Evolutionary conservation across 1,284 basidiomycete species (phyloP).

Genomic region (Lentinus polychrous): DNA sequence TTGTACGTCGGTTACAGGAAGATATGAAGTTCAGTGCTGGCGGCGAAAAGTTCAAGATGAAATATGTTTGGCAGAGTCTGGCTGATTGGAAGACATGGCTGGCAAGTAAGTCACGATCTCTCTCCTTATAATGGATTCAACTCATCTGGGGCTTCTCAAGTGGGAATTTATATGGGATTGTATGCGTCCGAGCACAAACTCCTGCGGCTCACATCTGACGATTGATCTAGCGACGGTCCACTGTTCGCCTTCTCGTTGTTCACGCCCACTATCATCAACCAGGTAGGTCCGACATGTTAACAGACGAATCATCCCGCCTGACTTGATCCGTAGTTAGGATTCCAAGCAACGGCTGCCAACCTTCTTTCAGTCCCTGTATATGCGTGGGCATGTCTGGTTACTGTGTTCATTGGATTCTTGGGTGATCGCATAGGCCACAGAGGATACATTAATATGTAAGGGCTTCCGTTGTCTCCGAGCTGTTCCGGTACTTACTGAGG

Average conservation of each 20-base stretch:
- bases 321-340: constrained; percentile 23
- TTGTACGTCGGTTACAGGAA: constrained; percentile 39
- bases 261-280: constrained; percentile 45
- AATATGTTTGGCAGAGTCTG: constrained; percentile 40
- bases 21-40: constrained; percentile 42
- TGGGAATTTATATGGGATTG: constrained; percentile 44
- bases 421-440: constrained; percentile 41
- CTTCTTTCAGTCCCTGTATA: constrained; percentile 48
- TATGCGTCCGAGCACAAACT: constrained; percentile 16
- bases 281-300: constrained; percentile 24
- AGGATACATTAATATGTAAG: constrained; percentile 42
- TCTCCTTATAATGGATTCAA: not conserved
- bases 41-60: constrained; percentile 42
- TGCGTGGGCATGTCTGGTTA: constrained; percentile 42
- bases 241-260: constrained; percentile 51
- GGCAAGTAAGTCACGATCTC: constrained; percentile 28
- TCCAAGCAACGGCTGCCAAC: constrained; percentile 44
- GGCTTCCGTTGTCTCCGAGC: constrained; percentile 1
- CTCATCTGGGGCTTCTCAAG: constrained; percentile 18
- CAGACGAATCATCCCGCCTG: not conserved
- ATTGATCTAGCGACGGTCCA: constrained; percentile 34
- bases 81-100: constrained; percentile 48
- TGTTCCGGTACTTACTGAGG: not conserved
- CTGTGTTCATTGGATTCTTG: constrained; percentile 38
- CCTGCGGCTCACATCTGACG: constrained; percentile 1